phyloP scores from a whole-genome alignment of 1,284 basidiomycete species.

The Cutaneotrichosporon sp. region DNA sequence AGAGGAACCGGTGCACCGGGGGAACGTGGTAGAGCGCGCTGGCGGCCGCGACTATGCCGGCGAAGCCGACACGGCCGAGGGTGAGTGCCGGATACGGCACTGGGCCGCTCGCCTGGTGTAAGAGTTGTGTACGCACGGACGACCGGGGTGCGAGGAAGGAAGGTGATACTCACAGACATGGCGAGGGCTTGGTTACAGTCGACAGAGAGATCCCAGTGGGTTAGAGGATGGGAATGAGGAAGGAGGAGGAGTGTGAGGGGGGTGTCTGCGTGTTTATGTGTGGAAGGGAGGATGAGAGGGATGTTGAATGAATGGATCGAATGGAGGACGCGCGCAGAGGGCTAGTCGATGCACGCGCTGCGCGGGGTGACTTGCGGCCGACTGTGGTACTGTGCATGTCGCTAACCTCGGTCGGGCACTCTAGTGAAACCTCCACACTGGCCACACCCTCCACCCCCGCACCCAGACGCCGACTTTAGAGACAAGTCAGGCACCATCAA shows the following conservation, averaged over 20 bases:
- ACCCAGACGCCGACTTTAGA: too few relatives aligned
- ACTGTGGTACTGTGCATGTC: too few relatives aligned
- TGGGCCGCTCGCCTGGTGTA: conserved; percentile 4
- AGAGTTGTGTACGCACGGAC: background rate
- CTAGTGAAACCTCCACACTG: too few relatives aligned
- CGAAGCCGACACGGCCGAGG: conserved; percentile 1
- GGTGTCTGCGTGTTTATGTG: too few relatives aligned
- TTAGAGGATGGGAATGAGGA: background rate
- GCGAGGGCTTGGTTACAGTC: background rate
- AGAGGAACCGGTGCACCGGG: background rate
- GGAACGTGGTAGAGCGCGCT: conserved; percentile 10
- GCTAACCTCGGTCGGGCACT: too few relatives aligned
- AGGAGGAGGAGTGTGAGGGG: background rate
- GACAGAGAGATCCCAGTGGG: background rate
- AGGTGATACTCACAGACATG: conserved; percentile 20
- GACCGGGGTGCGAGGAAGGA: background rate
- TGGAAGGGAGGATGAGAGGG: too few relatives aligned
- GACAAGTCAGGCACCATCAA: background rate
- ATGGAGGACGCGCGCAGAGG: too few relatives aligned
- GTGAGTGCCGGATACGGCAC: conserved; percentile 1
- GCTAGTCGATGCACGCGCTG: too few relatives aligned
- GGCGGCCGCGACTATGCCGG: background rate
- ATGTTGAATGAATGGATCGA: too few relatives aligned
- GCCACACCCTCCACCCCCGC: too few relatives aligned
- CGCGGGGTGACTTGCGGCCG: too few relatives aligned